Conservation (phyloP, 2,329 filamentous ascomycete genomes). For the Drechslera avenae region DNA sequence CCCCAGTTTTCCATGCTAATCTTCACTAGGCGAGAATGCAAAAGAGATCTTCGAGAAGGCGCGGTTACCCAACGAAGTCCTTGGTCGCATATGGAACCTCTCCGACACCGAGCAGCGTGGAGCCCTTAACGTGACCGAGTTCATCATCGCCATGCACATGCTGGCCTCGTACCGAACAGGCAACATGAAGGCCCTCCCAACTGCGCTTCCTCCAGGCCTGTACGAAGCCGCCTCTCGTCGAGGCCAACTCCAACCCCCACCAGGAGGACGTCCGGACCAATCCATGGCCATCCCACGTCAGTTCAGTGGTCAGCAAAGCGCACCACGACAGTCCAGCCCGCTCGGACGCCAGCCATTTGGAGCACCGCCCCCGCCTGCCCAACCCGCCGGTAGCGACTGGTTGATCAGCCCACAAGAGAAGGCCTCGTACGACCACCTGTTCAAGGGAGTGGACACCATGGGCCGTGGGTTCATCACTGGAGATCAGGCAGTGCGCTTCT, state of each 20-base stretch:
- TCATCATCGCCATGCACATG: conserved; percentile 97
- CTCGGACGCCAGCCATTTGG: conserved; percentile 58
- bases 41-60: conserved; percentile 96
- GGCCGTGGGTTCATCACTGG: conserved; percentile 86
- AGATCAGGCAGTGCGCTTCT: conserved; percentile 91
- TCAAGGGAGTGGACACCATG: conserved; percentile 78
- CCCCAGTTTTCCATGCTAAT: conserved; percentile 5
- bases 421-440: conserved; percentile 83
- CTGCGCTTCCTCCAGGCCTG: conserved; percentile 77
- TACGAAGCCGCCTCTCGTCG: conserved; percentile 85
- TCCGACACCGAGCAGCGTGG: conserved; percentile 93
- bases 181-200: conserved; percentile 77
- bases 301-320: conserved; percentile 67
- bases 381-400: conserved; percentile 73
- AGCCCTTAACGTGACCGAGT: conserved; percentile 83
- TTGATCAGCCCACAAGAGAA: conserved; percentile 83
- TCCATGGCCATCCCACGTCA: conserved; percentile 75
- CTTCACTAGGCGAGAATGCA: conserved; percentile 71
- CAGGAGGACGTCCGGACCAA: conserved; percentile 54
- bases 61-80: conserved; percentile 81
- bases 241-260: conserved; percentile 50
- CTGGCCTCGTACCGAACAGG: conserved; percentile 89
- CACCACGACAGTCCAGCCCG: conserved; percentile 63
- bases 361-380: conserved; percentile 56
- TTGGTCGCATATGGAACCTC: conserved; percentile 96